Evolutionary conservation across 1,139 yeast genomes (phyloP).

Genomic region (Blastobotrys illinoisensis): DNA sequence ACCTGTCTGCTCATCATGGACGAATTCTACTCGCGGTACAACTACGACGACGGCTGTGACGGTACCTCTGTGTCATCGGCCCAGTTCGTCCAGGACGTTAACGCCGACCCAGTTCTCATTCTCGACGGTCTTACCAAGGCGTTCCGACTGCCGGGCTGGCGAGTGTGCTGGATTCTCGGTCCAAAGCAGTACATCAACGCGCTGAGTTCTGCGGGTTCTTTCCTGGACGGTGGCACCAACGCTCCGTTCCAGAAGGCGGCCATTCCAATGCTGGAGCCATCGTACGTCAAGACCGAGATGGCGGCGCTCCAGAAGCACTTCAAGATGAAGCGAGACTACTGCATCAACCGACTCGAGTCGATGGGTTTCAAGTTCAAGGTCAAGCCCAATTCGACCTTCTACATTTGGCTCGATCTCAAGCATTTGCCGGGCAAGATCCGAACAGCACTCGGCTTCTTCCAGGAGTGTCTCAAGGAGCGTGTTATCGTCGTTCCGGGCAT

Average conservation of each 20-base stretch:
- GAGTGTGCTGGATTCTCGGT: slow-evolving; percentile 64
- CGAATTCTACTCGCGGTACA: slow-evolving; percentile 60
- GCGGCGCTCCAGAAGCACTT: slow-evolving; percentile 58
- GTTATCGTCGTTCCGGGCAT: slow-evolving; percentile 66
- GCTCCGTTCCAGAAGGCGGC: slow-evolving; percentile 65
- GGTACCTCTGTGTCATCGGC: slow-evolving; percentile 57
- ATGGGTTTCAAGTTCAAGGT: slow-evolving; percentile 56
- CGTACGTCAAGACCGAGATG: slow-evolving; percentile 49
- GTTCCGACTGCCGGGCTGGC: slow-evolving; percentile 65
- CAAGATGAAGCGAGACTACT: slow-evolving; percentile 57
- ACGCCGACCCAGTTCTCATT: slow-evolving; percentile 57
- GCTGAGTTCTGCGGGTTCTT: slow-evolving; percentile 59
- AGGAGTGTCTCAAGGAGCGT: slow-evolving; percentile 59
- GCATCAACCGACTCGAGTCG: slow-evolving; percentile 44
- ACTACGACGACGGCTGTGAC: slow-evolving; percentile 53
- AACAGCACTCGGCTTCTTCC: slow-evolving; percentile 62
- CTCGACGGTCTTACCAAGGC: slow-evolving; percentile 63
- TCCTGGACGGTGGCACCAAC: slow-evolving; percentile 60
- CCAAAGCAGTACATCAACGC: slow-evolving; percentile 60
- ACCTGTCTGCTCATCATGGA: slow-evolving; percentile 60
- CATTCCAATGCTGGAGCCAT: slow-evolving; percentile 51
- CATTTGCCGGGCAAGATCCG: slow-evolving; percentile 56
- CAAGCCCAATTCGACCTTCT: slow-evolving; percentile 59
- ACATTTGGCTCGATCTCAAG: slow-evolving; percentile 56
- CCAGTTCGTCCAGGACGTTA: slow-evolving; percentile 51